Evolutionary conservation across 2,329 filamentous ascomycete genomes (phyloP), one percentile per base, ranked within the genome.

Genomic region (Chaetomium strumarium): DNA sequence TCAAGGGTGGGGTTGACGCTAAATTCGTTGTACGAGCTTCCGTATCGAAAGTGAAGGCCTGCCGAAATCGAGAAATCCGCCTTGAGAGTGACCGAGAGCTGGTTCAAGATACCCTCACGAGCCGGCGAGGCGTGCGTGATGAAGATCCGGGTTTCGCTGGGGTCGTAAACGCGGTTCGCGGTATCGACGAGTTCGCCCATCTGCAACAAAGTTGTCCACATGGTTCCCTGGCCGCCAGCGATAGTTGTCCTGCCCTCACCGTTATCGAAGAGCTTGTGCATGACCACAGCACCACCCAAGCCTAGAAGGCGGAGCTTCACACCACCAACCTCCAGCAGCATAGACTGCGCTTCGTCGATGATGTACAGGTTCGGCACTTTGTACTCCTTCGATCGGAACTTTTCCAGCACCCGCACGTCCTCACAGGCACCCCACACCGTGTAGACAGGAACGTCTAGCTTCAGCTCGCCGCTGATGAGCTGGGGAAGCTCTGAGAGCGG

Each of bases 181-280:
- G 95, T 99, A 68, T 99, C 93, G 49, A 99, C 90, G 46, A 99
- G 78, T 73, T 99, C 93, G 49, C 93, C 93, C 87, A 99, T 99
- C 72, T 99, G 93, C 59, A 99, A 73, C 30, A 99, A 76, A 7
- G 93, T 99, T 8, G 93, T 99, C 93, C 93, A 99, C 93, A 99
- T 99, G 42, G 93, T 99, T 57, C 93, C 93, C 70, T 99, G 93
- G 17, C 93, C 93, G 67, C 93, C 93, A 19, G 93, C 93, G 70
- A 99, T 99, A 2, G 95, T 99, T 46, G 93, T 99, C 70, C 92
- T 85, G 55, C 93, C 93, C 67, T 99, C 93, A 50, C 93, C 93
- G 62, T 99, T 99, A 70, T 99, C 93, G 66, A 99, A 99, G 16
- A 99, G 82, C 78, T 99, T 99, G 79, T 99, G 93, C 90, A 99